A percentile compares a stretch with the other conserved stretches of the same genome.
Conservation (phyloP, 2,329 filamentous ascomycete genomes). For the Calonectria hongkongensis region DNA sequence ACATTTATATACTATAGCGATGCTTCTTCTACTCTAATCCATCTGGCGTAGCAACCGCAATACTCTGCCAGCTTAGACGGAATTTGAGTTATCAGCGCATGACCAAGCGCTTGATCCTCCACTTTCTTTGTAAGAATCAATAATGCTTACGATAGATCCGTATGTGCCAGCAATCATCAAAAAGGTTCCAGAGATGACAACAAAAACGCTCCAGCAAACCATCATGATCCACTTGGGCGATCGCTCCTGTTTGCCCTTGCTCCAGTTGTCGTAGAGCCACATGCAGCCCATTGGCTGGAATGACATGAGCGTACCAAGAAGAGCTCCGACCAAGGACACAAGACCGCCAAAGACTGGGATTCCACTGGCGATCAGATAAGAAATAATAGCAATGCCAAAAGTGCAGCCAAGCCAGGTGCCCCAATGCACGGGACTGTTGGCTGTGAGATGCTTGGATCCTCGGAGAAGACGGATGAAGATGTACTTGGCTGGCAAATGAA, state of each 20-base stretch:
- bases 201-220: constrained; percentile 45
- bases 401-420: constrained; percentile 44
- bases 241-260: constrained; percentile 1
- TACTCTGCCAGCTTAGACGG: constrained; percentile 5
- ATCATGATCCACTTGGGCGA: constrained; percentile 43
- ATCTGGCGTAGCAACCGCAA: neutral
- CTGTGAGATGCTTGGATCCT: constrained; percentile 30
- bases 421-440: constrained; percentile 32
- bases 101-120: constrained; percentile 62
- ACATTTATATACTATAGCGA: neutral
- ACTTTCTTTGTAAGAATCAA: constrained; percentile 55
- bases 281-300: constrained; percentile 52
- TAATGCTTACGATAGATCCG: constrained; percentile 29
- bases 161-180: constrained; percentile 35
- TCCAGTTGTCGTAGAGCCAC: constrained; percentile 52
- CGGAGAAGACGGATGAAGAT: constrained; percentile 31
- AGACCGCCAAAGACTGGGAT: constrained; percentile 46
- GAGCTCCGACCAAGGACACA: constrained; percentile 52
- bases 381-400: constrained; percentile 40
- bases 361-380: constrained; percentile 51
- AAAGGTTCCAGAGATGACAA: constrained; percentile 38
- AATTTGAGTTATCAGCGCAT: constrained; percentile 63
- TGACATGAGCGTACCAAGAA: constrained; percentile 53
- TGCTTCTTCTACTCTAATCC: neutral
- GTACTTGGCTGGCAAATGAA: constrained; percentile 45